Conservation (phyloP, 1,284 basidiomycete species). For the Naganishia liquefaciens region DNA sequence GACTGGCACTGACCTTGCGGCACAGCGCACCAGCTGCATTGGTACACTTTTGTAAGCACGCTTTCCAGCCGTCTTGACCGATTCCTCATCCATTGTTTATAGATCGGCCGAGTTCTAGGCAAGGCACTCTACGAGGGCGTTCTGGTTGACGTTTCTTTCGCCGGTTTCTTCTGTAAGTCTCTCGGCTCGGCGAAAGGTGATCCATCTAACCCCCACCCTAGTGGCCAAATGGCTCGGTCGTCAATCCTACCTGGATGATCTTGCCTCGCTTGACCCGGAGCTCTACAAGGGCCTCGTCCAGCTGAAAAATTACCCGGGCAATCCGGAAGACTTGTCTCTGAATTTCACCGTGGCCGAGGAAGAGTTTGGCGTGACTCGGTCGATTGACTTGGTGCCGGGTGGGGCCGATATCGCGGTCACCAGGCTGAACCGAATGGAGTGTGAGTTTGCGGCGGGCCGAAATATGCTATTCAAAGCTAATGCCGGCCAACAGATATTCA, state of each 20-base stretch:
- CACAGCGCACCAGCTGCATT: conserved; percentile 75
- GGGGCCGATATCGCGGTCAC: conserved; percentile 87
- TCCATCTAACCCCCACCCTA: conserved; percentile 44
- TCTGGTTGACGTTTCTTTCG: conserved; percentile 92
- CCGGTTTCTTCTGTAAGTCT: conserved; percentile 76
- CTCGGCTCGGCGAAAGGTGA: background rate
- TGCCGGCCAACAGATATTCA: conserved; percentile 66
- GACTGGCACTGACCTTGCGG: background rate
- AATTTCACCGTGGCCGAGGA: conserved; percentile 89
- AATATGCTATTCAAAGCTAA: background rate
- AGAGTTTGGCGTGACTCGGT: conserved; percentile 81
- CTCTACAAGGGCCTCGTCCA: conserved; percentile 79
- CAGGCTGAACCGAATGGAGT: conserved; percentile 81
- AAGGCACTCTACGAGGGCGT: conserved; percentile 98
- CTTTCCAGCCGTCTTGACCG: background rate
- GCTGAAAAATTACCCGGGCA: conserved; percentile 86
- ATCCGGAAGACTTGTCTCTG: conserved; percentile 86
- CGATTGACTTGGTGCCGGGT: conserved; percentile 77
- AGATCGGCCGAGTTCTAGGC: conserved; percentile 83
- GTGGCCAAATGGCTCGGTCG: conserved; percentile 74
- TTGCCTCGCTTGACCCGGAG: conserved; percentile 86
- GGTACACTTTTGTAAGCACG: conserved; percentile 74
- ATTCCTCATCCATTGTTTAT: background rate
- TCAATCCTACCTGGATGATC: conserved; percentile 85
- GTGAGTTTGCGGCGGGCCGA: conserved; percentile 36